Percentiles rank a stretch among this genome's conserved stretches.
Evolutionary conservation across 306 rosid genomes (phyloP).

Genomic region (Inga leiocalycina): DNA sequence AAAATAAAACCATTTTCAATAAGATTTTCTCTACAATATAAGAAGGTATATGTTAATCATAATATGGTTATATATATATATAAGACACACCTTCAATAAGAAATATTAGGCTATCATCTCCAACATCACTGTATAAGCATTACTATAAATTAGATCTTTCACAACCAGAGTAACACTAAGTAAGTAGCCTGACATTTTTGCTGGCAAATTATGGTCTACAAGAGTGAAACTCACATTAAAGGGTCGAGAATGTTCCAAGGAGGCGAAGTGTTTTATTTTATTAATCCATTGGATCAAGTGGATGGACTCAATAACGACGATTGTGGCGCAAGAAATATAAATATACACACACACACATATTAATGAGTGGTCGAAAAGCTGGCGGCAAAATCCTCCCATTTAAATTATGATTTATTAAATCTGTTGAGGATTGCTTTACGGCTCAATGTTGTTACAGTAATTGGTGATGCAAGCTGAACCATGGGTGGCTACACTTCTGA

Average conservation of each 20-base stretch:
- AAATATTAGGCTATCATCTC: too few relatives aligned
- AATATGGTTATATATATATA: background rate
- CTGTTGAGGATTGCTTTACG: background rate
- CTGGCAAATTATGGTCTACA: background rate
- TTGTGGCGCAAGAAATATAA: background rate
- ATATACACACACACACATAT: background rate
- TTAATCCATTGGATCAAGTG: slow-evolving; percentile 31
- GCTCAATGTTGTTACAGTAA: background rate
- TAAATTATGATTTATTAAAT: background rate
- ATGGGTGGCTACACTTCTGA: slow-evolving; percentile 29
- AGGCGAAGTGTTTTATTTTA: background rate
- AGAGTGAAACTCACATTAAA: background rate
- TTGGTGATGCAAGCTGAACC: slow-evolving; percentile 32
- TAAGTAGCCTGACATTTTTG: background rate
- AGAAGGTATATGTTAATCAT: background rate
- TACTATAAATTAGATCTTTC: background rate
- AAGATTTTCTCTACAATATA: too few relatives aligned
- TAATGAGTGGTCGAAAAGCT: slow-evolving; percentile 25
- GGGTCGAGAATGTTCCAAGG: background rate
- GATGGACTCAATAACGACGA: slow-evolving; percentile 1
- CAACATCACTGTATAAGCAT: background rate
- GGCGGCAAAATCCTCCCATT: slow-evolving; percentile 26
- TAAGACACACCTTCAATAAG: background rate
- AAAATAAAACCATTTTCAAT: too few relatives aligned
- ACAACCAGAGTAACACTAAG: background rate